Base-by-base conservation (phyloP, 2,329 filamentous ascomycete genomes). In the Leptosphaerulina australis region DNA sequence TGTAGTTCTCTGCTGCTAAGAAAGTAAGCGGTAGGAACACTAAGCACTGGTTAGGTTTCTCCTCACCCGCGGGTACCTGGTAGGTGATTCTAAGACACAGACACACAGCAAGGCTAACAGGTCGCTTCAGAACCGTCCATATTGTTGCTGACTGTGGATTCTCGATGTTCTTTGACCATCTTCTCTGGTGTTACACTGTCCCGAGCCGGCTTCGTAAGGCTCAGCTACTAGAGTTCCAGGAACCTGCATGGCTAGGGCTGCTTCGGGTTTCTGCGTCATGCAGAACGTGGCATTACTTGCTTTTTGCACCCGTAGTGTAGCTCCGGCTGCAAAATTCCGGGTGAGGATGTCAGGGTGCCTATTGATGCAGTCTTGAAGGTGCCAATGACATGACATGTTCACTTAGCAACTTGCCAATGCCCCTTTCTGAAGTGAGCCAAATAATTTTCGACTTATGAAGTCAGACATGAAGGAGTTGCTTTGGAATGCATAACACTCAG, bases 271-370 rank as follows among this genome's bases (percentile, higher is more conserved):
- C 18, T 24, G 47, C 26, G 35, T 47, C 29, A 36, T 28, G 31
- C 50, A 47, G 45, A 55, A 51, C 47, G 34, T 53, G 43, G 38
- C 31, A 57, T 58, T 36, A 46, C 48, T 41, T 46, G 37, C 41
- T 45, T 41, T 29, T 36, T 18, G 29, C 8, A 33, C 21, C 28
- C 43, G 46, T 22, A 10, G 46, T 57, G 56, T 40, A 55, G 36
- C 48, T 50, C 17, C 28, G 33, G 28, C 31, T 40, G 21, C 15
- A 44, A 25, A 25, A 36, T 40, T 43, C 31, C 50, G 44, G 50
- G 33, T 9, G 24, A 11, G 34, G 24, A 52, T 17, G 37, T 33
- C 29, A 15, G 37, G 18, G 7, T 33, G 20, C 41, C 24, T 20
- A 7, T 22, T 24, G n/a, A 34, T 24, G 30, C 40, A 30, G 10